Conservation (phyloP, 495 filamentous ascomycete genomes). For the Letharia columbiana region DNA sequence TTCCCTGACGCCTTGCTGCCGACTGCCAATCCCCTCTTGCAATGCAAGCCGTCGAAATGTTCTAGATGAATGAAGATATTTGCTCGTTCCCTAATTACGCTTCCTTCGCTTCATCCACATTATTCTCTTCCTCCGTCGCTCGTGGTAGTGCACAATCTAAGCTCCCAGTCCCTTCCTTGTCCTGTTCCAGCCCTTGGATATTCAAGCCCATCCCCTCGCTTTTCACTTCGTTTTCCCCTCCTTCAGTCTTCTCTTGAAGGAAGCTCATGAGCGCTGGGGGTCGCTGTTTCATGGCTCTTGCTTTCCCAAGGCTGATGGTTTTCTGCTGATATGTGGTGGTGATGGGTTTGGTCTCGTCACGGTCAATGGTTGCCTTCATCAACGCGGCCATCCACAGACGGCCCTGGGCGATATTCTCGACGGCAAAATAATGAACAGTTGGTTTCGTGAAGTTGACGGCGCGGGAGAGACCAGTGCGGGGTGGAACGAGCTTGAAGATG, state of each 20-base stretch:
- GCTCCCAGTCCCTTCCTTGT: conserved; percentile 19
- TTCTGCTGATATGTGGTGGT: conserved; percentile 91
- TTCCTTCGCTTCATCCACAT: not conserved
- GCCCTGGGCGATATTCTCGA: conserved; percentile 78
- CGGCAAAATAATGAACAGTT: conserved; percentile 94
- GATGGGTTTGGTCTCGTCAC: conserved; percentile 68
- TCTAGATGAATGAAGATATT: conserved; percentile 14
- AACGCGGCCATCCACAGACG: conserved; percentile 97
- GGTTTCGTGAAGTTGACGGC: conserved; percentile 97
- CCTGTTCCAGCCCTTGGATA: conserved; percentile 26
- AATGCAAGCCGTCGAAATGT: conserved; percentile 10
- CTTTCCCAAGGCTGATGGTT: conserved; percentile 82
- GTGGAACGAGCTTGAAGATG: conserved; percentile 97
- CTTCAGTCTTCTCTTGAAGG: conserved; percentile 47
- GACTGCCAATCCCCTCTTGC: not conserved
- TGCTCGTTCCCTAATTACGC: conserved; percentile 7
- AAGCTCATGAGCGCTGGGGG: conserved; percentile 79
- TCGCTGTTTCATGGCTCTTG: conserved; percentile 69
- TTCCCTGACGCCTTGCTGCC: conserved; percentile 15
- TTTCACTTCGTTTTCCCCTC: conserved; percentile 23
- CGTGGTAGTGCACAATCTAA: conserved; percentile 6
- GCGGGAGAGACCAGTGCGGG: conserved; percentile 74
- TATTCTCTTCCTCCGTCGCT: not conserved
- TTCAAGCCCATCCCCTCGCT: conserved; percentile 28
- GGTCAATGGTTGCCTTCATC: conserved; percentile 98